Conservation (phyloP, 2,329 filamentous ascomycete genomes). For the Piedraia hortae region DNA sequence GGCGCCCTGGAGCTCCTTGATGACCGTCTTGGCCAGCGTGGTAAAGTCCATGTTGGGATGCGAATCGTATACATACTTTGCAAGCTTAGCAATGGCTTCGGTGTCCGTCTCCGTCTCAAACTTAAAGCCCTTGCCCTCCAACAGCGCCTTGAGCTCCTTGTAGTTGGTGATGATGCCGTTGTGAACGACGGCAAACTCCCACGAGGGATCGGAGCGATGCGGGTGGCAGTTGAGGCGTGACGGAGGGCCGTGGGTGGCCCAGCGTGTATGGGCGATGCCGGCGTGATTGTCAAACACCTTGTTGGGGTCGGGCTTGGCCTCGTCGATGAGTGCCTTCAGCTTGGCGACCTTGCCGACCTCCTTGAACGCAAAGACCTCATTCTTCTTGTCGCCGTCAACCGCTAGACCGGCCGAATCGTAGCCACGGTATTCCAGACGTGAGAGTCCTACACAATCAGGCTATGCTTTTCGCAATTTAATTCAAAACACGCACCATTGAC, state of each 20-base stretch:
- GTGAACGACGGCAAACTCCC: conserved; percentile 95
- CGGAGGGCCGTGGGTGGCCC: conserved; percentile 90
- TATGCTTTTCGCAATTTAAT: not conserved
- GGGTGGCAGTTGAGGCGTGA: conserved; percentile 94
- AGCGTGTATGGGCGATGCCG: conserved; percentile 94
- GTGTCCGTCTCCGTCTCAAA: conserved; percentile 99
- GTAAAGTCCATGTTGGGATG: conserved; percentile 90
- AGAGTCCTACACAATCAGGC: conserved; percentile 35
- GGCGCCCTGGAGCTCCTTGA: conserved; percentile 91
- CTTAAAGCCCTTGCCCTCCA: conserved; percentile 82
- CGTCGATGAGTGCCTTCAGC: conserved; percentile 74
- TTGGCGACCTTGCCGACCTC: conserved; percentile 98
- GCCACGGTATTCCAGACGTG: conserved; percentile 89
- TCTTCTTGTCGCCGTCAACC: conserved; percentile 94
- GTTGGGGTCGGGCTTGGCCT: conserved; percentile 54
- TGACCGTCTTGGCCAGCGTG: conserved; percentile 85
- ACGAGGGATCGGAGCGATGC: conserved; percentile 82
- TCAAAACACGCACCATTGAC: conserved; percentile 50
- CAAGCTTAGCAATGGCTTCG: conserved; percentile 95
- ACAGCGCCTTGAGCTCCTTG: conserved; percentile 90
- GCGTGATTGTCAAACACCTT: conserved; percentile 96
- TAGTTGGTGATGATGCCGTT: conserved; percentile 99
- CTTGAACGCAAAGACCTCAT: conserved; percentile 91
- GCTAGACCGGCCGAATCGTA: conserved; percentile 95
- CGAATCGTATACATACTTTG: conserved; percentile 92